Evolutionary conservation across 2,329 filamentous ascomycete species (phyloP), one percentile per base, ranked within the genome.

Genomic region (Mollisia scopiformis): DNA sequence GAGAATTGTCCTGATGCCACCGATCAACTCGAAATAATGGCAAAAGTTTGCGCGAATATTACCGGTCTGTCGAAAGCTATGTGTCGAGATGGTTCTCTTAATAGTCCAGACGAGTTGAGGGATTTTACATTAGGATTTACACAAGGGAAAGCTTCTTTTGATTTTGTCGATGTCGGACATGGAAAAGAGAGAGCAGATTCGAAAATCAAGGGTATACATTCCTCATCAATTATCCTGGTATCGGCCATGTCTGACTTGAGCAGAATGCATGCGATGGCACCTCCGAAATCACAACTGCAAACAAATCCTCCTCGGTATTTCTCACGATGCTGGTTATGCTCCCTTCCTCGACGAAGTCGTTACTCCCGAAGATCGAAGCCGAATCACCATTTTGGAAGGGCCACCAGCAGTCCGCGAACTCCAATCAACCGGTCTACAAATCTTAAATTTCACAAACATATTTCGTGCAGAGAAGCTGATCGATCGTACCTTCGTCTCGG

Each of bases 91-190:
- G 82, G 81, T 51, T 75, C 73, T 54, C 68, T 85, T 33, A 75
- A 77, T 13, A 78, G 71, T 59, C 73, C 78, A 35, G 71, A 71
- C n/a, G 76, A 79, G 41, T 73, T 88, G 25, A 80, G 77, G 60
- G 80, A 88, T 53, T 89, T 88, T 74, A 79, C 80, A 27, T 69
- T 79, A 61, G 87, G 83, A 37, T 89, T 88, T 75, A 86, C 82
- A 52, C 84, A 86, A 72, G 80, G 78, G 61, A 81, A 81, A 64
- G 78, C 83, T 10, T 81, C 80, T 11, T 87, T 88, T 75, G 84
- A 88, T 72, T 88, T 88, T 75, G 76, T 88, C 59, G 85, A 89
- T 68, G 80, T 88, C 56, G 85, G 86, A 33, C 75, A 80, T 66
- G 81, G 81, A 47, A 86, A 86, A 70, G 84, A 87, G 67, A 77